A percentile compares a stretch with the other conserved stretches of the same genome.
phyloP scores from a whole-genome alignment of 441 rosid species.

The Adansonia gregorii region DNA sequence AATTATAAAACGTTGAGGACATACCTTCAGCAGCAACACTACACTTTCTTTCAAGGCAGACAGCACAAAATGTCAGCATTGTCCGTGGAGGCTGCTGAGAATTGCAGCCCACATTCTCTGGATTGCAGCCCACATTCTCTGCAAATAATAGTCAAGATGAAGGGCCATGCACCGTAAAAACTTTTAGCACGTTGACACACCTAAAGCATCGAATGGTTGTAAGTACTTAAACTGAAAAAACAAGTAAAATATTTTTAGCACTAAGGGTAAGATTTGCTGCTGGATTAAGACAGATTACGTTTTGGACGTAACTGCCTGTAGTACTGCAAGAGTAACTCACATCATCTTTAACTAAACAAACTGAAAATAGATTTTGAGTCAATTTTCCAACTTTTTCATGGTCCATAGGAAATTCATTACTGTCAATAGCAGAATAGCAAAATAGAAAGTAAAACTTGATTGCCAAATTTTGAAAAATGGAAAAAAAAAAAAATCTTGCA shows the following conservation, averaged over 20 bases:
- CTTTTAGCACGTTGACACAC: background rate
- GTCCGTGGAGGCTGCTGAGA: conserved; percentile 54
- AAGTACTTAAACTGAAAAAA: background rate
- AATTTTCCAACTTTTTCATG: background rate
- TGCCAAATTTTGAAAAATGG: background rate
- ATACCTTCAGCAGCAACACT: conserved; percentile 95
- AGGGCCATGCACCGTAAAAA: background rate
- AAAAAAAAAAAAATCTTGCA: background rate
- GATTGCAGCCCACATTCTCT: conserved; percentile 88
- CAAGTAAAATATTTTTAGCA: background rate
- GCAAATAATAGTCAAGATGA: conserved; percentile 32
- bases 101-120: conserved; percentile 87
- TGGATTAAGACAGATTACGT: background rate
- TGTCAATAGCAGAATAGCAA: background rate
- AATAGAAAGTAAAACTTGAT: background rate
- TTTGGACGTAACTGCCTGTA: background rate
- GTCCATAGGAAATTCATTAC: conserved; percentile 1
- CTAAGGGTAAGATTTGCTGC: background rate
- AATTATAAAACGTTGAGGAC: conserved; percentile 27
- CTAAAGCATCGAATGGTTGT: background rate
- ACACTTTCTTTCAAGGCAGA: conserved; percentile 88
- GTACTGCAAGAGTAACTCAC: background rate
- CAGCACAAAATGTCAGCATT: conserved; percentile 86
- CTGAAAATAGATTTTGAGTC: background rate
- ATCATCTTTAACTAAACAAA: background rate